Evolutionary conservation across 306 rosid species (phyloP), one percentile per base, ranked within the genome.

Genomic region (Glycyrrhiza uralensis): DNA sequence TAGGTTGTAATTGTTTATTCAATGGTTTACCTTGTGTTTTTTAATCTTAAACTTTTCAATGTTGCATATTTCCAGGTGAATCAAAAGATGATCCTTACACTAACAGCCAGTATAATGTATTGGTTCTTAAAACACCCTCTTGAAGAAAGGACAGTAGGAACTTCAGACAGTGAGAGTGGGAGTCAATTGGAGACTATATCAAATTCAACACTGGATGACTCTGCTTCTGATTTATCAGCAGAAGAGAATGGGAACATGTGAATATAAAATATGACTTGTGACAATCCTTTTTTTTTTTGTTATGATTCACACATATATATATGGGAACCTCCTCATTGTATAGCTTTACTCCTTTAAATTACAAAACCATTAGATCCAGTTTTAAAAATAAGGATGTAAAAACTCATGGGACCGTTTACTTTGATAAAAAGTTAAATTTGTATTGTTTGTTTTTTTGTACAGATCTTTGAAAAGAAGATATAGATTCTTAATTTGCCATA

Each of bases 1-100:
- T 46, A 30, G 69, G 12, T 67, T 71, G 9, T 42, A 10, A 14
- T 18, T 15, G 30, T 52, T 19, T 36, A 44, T 6, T 28, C 30
- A 46, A 8, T 35, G 18, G 18, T 30, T 41, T 26, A 46, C 45
- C 56, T 38, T 11, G 10, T 56, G 20, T 13, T 46, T 17, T 17
- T 17, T 17, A 1, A 10, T 46, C 24, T 51, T 60, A 5, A 33
- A 38, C 13, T 2, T 22, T 36, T 38, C 12, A 29, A 33, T 32
- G 63, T 0, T 41, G 70, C 49, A 20, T 38, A 51, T 57, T 74
- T 20, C 26, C 82, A 93, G 99, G 99, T 94, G 76, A 94, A 94
- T 63, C 97, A 89, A 74, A 94, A 94, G 85, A 94, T 94, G 99
- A 89, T 94, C 78, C 99, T 94, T 28, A 94, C 99, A 1, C 79